A percentile compares a stretch with the other conserved stretches of the same genome.
phyloP scores from a whole-genome alignment of 345 rosid genomes.

The Populus simonii region DNA sequence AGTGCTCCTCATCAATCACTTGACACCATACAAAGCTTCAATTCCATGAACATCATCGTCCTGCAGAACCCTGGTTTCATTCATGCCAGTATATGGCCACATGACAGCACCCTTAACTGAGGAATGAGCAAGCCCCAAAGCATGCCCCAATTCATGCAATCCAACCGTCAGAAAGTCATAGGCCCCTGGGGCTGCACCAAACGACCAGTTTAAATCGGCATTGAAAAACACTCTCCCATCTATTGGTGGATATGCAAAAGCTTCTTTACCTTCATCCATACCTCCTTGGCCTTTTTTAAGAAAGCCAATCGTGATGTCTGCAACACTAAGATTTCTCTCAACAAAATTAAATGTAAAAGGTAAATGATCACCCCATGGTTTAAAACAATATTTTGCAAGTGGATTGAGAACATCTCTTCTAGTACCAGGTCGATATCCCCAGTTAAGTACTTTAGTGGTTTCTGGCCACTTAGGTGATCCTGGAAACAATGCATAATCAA shows the following conservation, averaged over 20 bases:
- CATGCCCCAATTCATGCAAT: background rate
- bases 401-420: background rate
- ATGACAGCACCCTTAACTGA: background rate
- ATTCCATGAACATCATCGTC: background rate
- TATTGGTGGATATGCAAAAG: background rate
- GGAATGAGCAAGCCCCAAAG: background rate
- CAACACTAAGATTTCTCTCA: background rate
- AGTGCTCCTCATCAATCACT: too few species aligned
- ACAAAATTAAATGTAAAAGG: background rate
- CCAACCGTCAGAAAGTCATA: background rate
- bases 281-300: background rate
- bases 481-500: background rate
- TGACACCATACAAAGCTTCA: background rate
- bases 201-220: slow-evolving; percentile 3
- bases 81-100: background rate
- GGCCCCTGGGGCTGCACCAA: background rate
- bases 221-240: slow-evolving; percentile 3
- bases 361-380: background rate
- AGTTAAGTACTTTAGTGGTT: background rate
- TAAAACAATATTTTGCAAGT: background rate
- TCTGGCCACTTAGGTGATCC: background rate
- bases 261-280: background rate
- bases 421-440: background rate
- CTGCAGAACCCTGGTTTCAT: background rate
- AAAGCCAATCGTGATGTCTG: slow-evolving; percentile 15